Evolutionary conservation across 768 basidiomycete species (phyloP).

Genomic region (Xerocomellus intermedius): DNA sequence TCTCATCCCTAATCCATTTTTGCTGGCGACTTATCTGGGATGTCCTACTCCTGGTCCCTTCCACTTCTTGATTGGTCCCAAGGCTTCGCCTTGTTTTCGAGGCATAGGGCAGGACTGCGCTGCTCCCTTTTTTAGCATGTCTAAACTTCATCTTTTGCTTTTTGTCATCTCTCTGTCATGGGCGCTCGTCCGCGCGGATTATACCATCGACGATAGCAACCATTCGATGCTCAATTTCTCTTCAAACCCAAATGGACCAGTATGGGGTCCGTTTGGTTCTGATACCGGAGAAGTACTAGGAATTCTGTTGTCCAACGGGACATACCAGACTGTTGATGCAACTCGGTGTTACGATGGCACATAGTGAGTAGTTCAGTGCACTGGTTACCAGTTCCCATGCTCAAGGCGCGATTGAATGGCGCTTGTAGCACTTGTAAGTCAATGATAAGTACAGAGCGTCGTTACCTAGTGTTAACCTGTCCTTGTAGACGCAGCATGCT

Average conservation of each 20-base stretch:
- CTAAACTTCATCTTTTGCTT: background rate
- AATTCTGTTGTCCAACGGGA: slow-evolving; percentile 26
- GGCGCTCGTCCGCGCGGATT: slow-evolving; percentile 20
- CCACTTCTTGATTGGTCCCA: no score
- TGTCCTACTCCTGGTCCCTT: background rate
- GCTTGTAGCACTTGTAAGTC: slow-evolving; percentile 26
- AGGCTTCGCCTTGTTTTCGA: slow-evolving; percentile 4
- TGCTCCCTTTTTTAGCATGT: slow-evolving; percentile 8
- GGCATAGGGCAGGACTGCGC: background rate
- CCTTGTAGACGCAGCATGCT: slow-evolving; percentile 23
- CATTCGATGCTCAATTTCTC: slow-evolving; percentile 24
- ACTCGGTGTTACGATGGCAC: slow-evolving; percentile 26
- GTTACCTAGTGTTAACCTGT: background rate
- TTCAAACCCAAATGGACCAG: slow-evolving; percentile 25
- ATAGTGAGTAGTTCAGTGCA: slow-evolving; percentile 18
- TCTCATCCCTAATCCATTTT: background rate
- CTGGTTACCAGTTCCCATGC: background rate
- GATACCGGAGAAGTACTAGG: slow-evolving; percentile 19
- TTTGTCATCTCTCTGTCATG: slow-evolving; percentile 1
- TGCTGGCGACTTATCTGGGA: background rate
- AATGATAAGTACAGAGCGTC: background rate
- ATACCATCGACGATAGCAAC: slow-evolving; percentile 29
- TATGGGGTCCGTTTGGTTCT: slow-evolving; percentile 27
- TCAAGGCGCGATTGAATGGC: background rate
- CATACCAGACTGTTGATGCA: slow-evolving; percentile 21